A percentile compares a stretch with the other conserved stretches of the same genome.
These are phyloP conservation scores for Chamaecyparis obtusa DNA, from an alignment of 75 land plant genomes.

Conservation along the genomic window DNA sequence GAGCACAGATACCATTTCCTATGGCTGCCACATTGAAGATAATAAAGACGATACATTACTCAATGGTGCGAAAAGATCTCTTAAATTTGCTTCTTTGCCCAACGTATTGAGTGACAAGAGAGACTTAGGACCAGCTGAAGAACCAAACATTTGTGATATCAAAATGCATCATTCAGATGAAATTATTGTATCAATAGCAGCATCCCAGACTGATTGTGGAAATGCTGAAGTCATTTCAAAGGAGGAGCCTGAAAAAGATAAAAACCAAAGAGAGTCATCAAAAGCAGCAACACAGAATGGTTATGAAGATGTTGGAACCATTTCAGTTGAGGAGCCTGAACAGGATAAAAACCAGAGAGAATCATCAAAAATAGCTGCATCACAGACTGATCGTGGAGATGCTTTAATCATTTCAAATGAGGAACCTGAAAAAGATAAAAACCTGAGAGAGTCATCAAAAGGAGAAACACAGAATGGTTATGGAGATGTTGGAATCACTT, in stretches of 20 bases:
- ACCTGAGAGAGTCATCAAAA: not conserved
- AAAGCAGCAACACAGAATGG: not conserved
- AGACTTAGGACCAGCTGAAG: not conserved
- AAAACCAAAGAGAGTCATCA: not conserved
- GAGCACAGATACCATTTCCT: not conserved
- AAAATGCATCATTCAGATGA: not conserved
- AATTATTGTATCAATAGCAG: not conserved
- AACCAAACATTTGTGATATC: not conserved
- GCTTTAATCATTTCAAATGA: not conserved
- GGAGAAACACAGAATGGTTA: not conserved
- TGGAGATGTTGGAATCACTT: not conserved
- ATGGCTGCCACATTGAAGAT: not conserved
- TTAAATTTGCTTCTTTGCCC: not conserved
- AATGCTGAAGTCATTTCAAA: not conserved
- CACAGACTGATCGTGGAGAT: not conserved
- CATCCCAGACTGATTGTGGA: not conserved
- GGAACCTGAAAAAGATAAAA: not conserved
- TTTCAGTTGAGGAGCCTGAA: not conserved
- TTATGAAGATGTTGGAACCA: not conserved
- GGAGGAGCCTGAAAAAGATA: not conserved
- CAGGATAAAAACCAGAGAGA: not conserved
- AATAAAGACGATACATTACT: not conserved
- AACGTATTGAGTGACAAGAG: no score
- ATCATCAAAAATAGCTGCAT: not conserved
- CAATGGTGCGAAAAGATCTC: slow-evolving; percentile 1